phyloP scores from a whole-genome alignment of 225 moss, liverwort and hornwort genomes.

The Pseudisothecium myosuroides region DNA sequence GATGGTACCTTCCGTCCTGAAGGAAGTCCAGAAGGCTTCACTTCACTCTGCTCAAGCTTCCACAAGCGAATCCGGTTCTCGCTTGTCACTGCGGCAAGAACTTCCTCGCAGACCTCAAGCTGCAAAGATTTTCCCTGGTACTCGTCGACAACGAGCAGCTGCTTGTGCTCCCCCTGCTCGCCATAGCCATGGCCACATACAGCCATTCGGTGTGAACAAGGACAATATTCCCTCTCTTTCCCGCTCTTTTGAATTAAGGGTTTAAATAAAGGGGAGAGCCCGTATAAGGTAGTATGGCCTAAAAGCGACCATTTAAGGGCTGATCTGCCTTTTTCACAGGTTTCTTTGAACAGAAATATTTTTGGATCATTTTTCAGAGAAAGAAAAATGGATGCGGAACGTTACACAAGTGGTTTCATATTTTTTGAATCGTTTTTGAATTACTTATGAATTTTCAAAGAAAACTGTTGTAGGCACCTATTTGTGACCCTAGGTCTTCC shows the following conservation, averaged over 20 bases:
- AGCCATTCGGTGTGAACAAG: neutral
- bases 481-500: too few relatives aligned
- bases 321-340: too few relatives aligned
- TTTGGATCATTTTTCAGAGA: too few relatives aligned
- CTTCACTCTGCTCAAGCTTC: conserved; percentile 38
- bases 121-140: conserved; percentile 27
- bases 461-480: too few relatives aligned
- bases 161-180: conserved; percentile 31
- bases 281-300: too few relatives aligned
- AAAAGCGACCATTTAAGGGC: too few relatives aligned
- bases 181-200: neutral
- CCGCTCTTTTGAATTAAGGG: neutral
- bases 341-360: too few relatives aligned
- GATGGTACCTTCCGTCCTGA: conserved; percentile 57
- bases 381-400: too few relatives aligned
- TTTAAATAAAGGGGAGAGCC: neutral
- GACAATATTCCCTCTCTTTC: neutral
- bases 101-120: conserved; percentile 23
- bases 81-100: conserved; percentile 35
- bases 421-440: too few relatives aligned
- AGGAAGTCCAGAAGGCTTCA: conserved; percentile 41
- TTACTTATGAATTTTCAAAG: too few relatives aligned
- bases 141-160: conserved; percentile 23
- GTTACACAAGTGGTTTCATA: too few relatives aligned
- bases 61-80: conserved; percentile 58